Base-by-base conservation (phyloP, 768 basidiomycete species). In the Dioszegia crocea region DNA sequence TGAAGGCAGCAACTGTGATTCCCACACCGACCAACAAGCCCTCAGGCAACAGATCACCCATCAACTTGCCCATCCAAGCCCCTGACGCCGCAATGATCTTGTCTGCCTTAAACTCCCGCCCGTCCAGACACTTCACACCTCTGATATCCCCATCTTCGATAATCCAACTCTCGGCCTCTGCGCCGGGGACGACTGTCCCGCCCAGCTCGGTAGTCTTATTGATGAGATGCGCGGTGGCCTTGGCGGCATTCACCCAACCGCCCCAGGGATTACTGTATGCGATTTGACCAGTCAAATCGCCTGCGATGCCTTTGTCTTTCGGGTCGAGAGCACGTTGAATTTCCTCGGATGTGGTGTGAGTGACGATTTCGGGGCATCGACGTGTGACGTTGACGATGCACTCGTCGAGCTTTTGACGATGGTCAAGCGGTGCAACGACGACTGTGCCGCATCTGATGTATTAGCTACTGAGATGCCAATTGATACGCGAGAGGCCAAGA, bases 211-310 rank as follows among this genome's bases (percentile, higher is more conserved):
- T 14, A 12, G 55, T 14, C 40, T 14, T 19, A 29, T 44, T 31
- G 49, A 62, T 62, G 6, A 65, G 44, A 41, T 59, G 56, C 21
- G 54, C 57, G 1, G 61, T 53, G 2, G 64, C 64, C 17, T 27
- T 40, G 19, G 64, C 27, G 1, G 64, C 64, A 27, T 62, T 54
- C 6, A 49, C 64, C 64, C 64, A 65, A 2, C 64, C 64, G 38
- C 64, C 64, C 23, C 14, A 27, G 4, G 64, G 64, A 48, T 65
- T 65, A 38, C 31, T 33, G 44, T 65, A 65, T 9, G 57, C 64
- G 36, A 52, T 43, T 4, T 26, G 33, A 27, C 38, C 38, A 6
- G 23, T 16, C 36, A 53, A 40, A 9, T 40, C 26, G 26, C 51
- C 51, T n/a, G 51, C 21, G 19, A 53, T 31, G 23, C 51, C 56